Evolutionary conservation across 148 eudicot genomes (phyloP).

Genomic region (Rheum nobile): DNA sequence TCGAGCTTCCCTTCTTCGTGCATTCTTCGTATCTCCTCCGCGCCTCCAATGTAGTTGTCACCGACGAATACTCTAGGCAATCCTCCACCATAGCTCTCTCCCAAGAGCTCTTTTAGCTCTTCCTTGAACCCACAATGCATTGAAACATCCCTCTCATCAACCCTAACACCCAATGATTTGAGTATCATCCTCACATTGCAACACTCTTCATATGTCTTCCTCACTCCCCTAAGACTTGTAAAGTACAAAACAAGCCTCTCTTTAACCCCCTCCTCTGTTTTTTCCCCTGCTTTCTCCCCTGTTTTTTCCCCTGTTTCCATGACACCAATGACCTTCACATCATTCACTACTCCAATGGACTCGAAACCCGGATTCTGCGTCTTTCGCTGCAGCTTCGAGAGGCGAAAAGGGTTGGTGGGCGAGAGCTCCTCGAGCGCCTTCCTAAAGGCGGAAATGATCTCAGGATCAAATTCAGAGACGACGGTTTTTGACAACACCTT

Average conservation of each 20-base stretch:
- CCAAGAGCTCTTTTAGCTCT: slow-evolving; percentile 54
- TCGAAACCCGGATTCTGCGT: not conserved
- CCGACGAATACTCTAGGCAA: slow-evolving; percentile 80
- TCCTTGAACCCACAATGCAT: slow-evolving; percentile 86
- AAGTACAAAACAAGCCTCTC: slow-evolving; percentile 56
- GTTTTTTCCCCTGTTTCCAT: not conserved
- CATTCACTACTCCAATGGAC: slow-evolving; percentile 2
- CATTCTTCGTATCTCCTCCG: slow-evolving; percentile 50
- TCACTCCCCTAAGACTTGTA: slow-evolving; percentile 82
- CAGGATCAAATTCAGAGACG: slow-evolving; percentile 51
- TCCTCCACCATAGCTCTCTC: slow-evolving; percentile 32
- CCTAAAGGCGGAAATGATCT: slow-evolving; percentile 49
- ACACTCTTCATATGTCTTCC: slow-evolving; percentile 90
- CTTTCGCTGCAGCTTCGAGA: not conserved
- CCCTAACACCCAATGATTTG: slow-evolving; percentile 47
- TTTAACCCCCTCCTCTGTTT: slow-evolving; percentile 9
- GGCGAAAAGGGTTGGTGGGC: slow-evolving; percentile 34
- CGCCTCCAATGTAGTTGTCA: slow-evolving; percentile 57
- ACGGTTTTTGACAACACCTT: slow-evolving; percentile 19
- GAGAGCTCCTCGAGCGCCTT: slow-evolving; percentile 55
- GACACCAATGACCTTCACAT: not conserved
- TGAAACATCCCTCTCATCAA: slow-evolving; percentile 89
- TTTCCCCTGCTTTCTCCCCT: not conserved
- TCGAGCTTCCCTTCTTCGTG: slow-evolving; percentile 75
- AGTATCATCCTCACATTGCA: slow-evolving; percentile 59